Evolutionary conservation across 179 eudicot species (phyloP).

Genomic region (Spinacia oleracea): DNA sequence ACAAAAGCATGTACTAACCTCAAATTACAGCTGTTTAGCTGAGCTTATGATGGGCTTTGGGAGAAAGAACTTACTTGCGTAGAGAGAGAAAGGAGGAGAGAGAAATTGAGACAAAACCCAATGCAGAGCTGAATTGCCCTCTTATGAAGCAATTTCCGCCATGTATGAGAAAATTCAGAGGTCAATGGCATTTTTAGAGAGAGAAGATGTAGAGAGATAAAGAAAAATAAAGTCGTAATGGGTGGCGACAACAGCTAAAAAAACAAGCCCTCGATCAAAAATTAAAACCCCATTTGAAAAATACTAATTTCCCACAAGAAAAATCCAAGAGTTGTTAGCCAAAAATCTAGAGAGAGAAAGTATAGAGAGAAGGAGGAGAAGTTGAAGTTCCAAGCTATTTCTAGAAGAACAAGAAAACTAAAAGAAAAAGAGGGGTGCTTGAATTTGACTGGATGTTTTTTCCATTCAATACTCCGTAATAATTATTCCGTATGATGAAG

Average conservation of each 20-base stretch:
- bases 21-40: not conserved
- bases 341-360: not conserved
- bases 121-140: slow-evolving; percentile 13
- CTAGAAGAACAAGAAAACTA: not conserved
- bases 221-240: slow-evolving; percentile 36
- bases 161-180: slow-evolving; percentile 24
- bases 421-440: not conserved
- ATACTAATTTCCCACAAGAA: not conserved
- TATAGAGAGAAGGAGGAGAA: not conserved
- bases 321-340: not conserved
- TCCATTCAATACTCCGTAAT: not conserved
- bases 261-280: not conserved
- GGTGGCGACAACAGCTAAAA: slow-evolving; percentile 44
- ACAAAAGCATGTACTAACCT: not conserved
- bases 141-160: slow-evolving; percentile 3
- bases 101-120: slow-evolving; percentile 10
- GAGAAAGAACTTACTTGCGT: slow-evolving; percentile 31
- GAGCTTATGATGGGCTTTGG: slow-evolving; percentile 9
- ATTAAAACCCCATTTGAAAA: slow-evolving; percentile 23
- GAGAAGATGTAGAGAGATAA: slow-evolving; percentile 9
- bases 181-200: slow-evolving; percentile 31
- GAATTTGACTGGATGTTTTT: not conserved
- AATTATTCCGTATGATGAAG: too few species aligned
- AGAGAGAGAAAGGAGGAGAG: slow-evolving; percentile 9
- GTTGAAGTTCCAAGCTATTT: not conserved